Conservation (phyloP, 1,284 basidiomycete species). For the Pisolithus thermaeus region DNA sequence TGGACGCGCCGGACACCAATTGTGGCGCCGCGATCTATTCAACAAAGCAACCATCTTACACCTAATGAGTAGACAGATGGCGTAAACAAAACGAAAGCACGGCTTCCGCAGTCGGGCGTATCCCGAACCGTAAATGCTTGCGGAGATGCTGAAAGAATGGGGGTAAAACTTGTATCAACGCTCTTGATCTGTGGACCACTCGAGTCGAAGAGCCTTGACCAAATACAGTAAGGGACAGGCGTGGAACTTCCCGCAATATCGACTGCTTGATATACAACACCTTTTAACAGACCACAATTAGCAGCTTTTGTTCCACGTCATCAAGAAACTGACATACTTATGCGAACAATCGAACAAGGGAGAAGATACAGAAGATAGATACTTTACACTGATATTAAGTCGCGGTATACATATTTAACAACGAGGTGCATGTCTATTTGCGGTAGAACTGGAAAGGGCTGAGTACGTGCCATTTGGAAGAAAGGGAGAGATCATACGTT, state of each 20-base stretch:
- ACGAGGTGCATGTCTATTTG: constrained; percentile 35
- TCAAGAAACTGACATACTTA: neutral
- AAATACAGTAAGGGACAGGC: neutral
- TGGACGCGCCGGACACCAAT: constrained; percentile 2
- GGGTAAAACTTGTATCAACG: neutral
- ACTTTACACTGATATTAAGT: neutral
- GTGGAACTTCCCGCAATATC: neutral
- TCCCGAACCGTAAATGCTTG: neutral
- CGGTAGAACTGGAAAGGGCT: constrained; percentile 57
- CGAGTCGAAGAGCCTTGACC: neutral
- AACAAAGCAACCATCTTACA: constrained; percentile 18
- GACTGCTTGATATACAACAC: too few relatives aligned
- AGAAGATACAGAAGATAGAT: neutral
- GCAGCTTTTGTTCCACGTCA: neutral
- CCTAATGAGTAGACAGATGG: constrained; percentile 10
- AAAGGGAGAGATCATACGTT: constrained; percentile 52
- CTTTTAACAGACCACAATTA: neutral
- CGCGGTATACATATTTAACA: constrained; percentile 11
- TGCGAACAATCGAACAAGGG: neutral
- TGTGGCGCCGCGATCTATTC: constrained; percentile 8
- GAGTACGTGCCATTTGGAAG: constrained; percentile 11
- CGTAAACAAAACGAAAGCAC: constrained; percentile 4
- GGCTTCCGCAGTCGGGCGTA: neutral
- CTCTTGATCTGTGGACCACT: neutral
- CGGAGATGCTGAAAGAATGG: neutral